phyloP scores from a whole-genome alignment of 2,329 filamentous ascomycete species.

The Colletotrichum sp. region DNA sequence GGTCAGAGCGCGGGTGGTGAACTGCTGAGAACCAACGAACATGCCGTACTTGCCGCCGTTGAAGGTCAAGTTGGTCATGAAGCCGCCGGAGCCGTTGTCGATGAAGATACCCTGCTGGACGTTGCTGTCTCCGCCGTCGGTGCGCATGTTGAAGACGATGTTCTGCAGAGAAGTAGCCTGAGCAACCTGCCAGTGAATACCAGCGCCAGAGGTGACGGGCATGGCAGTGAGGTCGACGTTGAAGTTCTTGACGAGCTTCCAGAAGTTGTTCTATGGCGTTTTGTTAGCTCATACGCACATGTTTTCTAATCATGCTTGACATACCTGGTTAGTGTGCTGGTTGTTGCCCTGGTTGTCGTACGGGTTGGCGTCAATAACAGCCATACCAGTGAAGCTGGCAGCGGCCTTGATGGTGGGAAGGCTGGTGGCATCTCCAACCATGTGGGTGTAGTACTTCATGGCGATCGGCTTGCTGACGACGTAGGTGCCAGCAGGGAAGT shows the following conservation, averaged over 20 bases:
- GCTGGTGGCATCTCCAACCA: conserved; percentile 79
- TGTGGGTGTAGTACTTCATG: conserved; percentile 92
- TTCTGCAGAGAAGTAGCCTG: conserved; percentile 83
- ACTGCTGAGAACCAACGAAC: conserved; percentile 87
- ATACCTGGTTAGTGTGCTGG: conserved; percentile 78
- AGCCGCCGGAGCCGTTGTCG: conserved; percentile 84
- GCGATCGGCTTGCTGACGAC: conserved; percentile 79
- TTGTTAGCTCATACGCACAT: conserved; percentile 35
- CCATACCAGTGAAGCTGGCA: conserved; percentile 79
- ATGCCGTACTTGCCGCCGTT: conserved; percentile 80
- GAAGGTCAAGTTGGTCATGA: conserved; percentile 84
- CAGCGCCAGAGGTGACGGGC: conserved; percentile 65
- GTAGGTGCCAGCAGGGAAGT: conserved; percentile 91
- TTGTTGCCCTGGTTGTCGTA: conserved; percentile 73
- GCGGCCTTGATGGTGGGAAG: conserved; percentile 79
- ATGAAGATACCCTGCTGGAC: conserved; percentile 81
- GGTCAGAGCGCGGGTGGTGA: conserved; percentile 81
- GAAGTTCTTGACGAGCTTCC: conserved; percentile 83
- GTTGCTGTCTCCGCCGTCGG: conserved; percentile 68
- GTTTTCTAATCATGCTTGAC: background rate
- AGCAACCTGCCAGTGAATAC: conserved; percentile 87
- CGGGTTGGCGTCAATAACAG: conserved; percentile 86
- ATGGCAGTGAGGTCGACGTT: conserved; percentile 76
- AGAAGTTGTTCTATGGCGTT: conserved; percentile 60
- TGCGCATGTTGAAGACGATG: conserved; percentile 80